These are phyloP conservation scores for Avena insularis DNA, from an alignment of 176 grass and related monocot genomes.

Conservation along the genomic window DNA sequence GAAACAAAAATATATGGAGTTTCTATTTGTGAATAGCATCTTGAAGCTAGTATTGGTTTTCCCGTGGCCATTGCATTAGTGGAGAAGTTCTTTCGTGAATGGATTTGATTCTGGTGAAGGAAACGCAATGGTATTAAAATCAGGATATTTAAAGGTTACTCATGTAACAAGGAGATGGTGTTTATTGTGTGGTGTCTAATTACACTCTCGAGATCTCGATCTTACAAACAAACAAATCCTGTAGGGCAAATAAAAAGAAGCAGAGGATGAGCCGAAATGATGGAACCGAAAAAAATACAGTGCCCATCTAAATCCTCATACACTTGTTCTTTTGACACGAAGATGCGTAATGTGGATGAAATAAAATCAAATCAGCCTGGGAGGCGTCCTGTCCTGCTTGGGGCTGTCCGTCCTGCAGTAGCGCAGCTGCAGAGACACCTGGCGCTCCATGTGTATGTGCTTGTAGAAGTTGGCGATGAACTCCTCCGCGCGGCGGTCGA, in stretches of 20 bases:
- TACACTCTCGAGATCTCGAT: neutral
- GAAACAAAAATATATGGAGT: too few species aligned
- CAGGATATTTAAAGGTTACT: too few species aligned
- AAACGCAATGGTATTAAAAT: too few species aligned
- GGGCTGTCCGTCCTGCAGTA: slow-evolving; percentile 49
- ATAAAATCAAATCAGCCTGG: neutral
- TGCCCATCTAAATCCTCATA: slow-evolving; percentile 22
- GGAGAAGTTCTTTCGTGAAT: too few species aligned
- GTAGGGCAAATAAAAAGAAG: neutral
- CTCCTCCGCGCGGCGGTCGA: slow-evolving; percentile 63
- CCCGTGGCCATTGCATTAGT: too few species aligned
- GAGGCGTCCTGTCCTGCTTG: slow-evolving; percentile 36
- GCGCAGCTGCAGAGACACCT: slow-evolving; percentile 75
- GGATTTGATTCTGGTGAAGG: too few species aligned
- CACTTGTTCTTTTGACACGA: neutral
- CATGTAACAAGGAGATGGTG: neutral
- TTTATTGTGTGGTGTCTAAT: neutral
- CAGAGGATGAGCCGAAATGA: neutral
- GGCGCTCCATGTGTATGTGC: slow-evolving; percentile 76
- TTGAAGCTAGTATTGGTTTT: too few species aligned
- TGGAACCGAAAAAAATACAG: slow-evolving; percentile 13
- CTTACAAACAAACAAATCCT: neutral
- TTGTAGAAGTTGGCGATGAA: slow-evolving; percentile 72
- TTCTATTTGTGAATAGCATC: too few species aligned
- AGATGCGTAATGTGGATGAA: neutral